Conservation (phyloP, 768 basidiomycete species). For the Hygrophorus russula region DNA sequence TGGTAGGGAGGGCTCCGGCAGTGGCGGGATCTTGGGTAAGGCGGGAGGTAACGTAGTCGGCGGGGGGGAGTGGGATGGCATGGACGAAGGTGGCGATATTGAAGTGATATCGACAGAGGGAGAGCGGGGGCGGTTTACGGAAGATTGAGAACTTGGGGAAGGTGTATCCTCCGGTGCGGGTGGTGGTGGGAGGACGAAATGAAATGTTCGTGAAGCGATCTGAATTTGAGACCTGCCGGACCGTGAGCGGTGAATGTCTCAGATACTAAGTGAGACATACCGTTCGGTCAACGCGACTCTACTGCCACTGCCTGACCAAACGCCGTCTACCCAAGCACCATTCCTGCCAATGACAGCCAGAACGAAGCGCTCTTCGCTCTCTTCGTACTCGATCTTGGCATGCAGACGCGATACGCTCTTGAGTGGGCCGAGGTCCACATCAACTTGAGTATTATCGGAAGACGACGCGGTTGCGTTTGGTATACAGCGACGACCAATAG, state of each 20-base stretch:
- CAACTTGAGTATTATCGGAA: constrained; percentile 47
- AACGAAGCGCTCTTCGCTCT: constrained; percentile 79
- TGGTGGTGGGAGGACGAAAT: constrained; percentile 90
- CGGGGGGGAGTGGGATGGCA: constrained; percentile 70
- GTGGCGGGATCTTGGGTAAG: constrained; percentile 28
- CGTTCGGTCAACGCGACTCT: constrained; percentile 78
- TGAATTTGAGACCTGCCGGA: constrained; percentile 79
- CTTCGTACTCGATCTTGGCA: constrained; percentile 91
- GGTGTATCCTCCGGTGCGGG: constrained; percentile 71
- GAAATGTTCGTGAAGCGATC: constrained; percentile 94
- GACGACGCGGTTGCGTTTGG: constrained; percentile 50
- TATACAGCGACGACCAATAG: constrained; percentile 84
- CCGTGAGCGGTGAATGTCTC: constrained; percentile 7
- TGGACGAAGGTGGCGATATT: constrained; percentile 72
- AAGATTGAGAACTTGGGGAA: constrained; percentile 69
- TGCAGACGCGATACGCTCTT: constrained; percentile 98
- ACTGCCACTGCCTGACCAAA: constrained; percentile 87
- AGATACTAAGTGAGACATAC: constrained; percentile 26
- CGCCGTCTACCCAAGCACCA: constrained; percentile 95
- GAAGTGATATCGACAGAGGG: constrained; percentile 78
- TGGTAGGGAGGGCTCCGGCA: constrained; percentile 42
- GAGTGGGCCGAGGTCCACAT: constrained; percentile 88
- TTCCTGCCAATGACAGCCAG: constrained; percentile 92
- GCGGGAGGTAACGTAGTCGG: constrained; percentile 38
- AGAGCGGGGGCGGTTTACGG: constrained; percentile 55